Conservation (phyloP, 345 rosid species). For the Murraya koenigii region DNA sequence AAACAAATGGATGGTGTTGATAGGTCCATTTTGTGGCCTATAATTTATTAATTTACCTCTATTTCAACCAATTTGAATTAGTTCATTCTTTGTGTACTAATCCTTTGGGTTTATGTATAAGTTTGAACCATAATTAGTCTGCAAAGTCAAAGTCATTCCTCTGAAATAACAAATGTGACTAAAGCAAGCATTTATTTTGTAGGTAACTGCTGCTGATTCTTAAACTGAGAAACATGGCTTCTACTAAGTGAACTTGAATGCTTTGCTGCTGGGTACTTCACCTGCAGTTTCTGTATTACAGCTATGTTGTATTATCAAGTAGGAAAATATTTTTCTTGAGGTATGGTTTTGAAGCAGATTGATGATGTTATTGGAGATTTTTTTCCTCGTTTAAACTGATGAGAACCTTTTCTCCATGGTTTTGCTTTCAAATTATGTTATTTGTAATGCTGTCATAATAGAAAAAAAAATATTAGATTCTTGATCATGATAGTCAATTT, state of each 20-base stretch:
- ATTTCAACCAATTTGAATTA: neutral
- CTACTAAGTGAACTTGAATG: neutral
- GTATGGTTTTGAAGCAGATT: neutral
- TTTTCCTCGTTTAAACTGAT: neutral
- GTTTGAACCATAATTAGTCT: neutral
- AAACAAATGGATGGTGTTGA: neutral
- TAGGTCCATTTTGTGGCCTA: neutral
- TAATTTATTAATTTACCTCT: neutral
- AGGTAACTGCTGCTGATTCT: slow-evolving; percentile 14
- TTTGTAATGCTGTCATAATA: neutral
- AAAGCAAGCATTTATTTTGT: neutral
- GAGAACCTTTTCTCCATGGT: neutral
- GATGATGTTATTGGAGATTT: neutral
- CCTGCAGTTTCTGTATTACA: neutral
- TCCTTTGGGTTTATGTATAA: neutral
- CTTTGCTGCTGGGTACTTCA: neutral
- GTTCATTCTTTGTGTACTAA: neutral
- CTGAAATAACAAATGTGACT: neutral
- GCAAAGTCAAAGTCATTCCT: neutral
- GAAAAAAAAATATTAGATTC: neutral
- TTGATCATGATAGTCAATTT: neutral
- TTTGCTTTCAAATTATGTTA: neutral
- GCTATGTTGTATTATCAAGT: neutral
- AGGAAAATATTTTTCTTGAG: neutral
- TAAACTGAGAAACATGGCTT: neutral